These are phyloP conservation scores for Yamadazyma laniorum DNA, from an alignment of 805 yeast genomes.

Conservation along the genomic window DNA sequence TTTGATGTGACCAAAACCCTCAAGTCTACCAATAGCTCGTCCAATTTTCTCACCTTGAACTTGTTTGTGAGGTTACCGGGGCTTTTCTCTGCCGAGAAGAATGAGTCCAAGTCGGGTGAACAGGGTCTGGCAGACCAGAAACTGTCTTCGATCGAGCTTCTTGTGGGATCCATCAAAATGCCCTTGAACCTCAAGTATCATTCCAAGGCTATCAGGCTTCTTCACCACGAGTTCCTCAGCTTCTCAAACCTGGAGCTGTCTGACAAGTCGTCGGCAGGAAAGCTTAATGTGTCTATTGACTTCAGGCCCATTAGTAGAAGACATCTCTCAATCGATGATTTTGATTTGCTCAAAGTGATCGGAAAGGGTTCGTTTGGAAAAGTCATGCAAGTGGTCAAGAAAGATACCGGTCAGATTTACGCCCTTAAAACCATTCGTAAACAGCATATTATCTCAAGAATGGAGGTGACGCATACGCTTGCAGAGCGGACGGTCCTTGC, in stretches of 20 bases:
- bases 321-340: constrained; percentile 82
- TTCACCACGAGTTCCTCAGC: constrained; percentile 54
- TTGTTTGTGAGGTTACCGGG: constrained; percentile 78
- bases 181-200: constrained; percentile 56
- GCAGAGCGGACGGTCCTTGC: constrained; percentile 96
- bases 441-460: constrained; percentile 88
- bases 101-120: not conserved
- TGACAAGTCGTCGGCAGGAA: constrained; percentile 42
- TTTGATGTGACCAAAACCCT: constrained; percentile 69
- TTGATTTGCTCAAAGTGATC: constrained; percentile 88
- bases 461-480: constrained; percentile 93
- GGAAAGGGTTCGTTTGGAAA: constrained; percentile 99
- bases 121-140: not conserved
- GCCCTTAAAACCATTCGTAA: constrained; percentile 93
- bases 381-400: constrained; percentile 97
- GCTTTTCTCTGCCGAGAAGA: constrained; percentile 30
- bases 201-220: constrained; percentile 50
- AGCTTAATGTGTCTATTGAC: constrained; percentile 61
- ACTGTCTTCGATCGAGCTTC: constrained; percentile 50
- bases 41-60: constrained; percentile 65
- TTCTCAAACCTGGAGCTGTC: constrained; percentile 40
- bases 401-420: constrained; percentile 91
- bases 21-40: constrained; percentile 17
- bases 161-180: constrained; percentile 69
- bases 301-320: constrained; percentile 64